Base-by-base conservation (phyloP, 2,329 filamentous ascomycete genomes). In the Fusarium proliferatum region DNA sequence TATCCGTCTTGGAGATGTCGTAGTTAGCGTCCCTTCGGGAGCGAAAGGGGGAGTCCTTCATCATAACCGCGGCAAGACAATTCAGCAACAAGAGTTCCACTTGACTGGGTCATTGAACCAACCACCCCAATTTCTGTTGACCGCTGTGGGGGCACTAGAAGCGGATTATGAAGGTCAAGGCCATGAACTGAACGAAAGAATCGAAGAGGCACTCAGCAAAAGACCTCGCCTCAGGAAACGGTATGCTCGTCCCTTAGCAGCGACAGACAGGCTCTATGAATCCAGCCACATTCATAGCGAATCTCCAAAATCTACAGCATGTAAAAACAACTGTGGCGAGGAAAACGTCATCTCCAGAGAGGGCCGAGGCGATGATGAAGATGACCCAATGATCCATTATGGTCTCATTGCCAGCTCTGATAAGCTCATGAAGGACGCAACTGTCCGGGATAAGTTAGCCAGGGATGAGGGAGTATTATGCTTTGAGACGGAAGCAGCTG, bases 401-500 rank as follows among this genome's bases (percentile, higher is more conserved):
- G 57, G 62, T 6, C 26, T 62, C 2, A 55, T 61, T 4, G 39
- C 46, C 5, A 62, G 38, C 12, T 7, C 57, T 5, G 60, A 48
- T 1, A 4, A 4, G 3, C 33, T 65, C 15, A 19, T 30, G 10
- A 48, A n/a, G 21, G 57, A 79, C 17, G 76, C 75, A 2, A 1
- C 12, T 2, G 15, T 59, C 4, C 65, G 73, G 11, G 42, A 51
- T 19, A 19, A 36, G 5, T 23, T 72, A 1, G 28, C 58, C 0
- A 26, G 9, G 2, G 9, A 61, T 0, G 13, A 61, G 0, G 64
- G 28, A 2, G 52, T 71, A 0, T 17, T 67, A 1, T 74, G 70
- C 10, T 57, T 72, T 16, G 60, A 67, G 6, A 67, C 43, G 63
- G 63, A 65, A 60, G 64, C 43, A 16, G 59, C 59, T 0, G 57